These are phyloP conservation scores for Quercus bicolor DNA, from an alignment of 306 rosid genomes.

Conservation along the genomic window DNA sequence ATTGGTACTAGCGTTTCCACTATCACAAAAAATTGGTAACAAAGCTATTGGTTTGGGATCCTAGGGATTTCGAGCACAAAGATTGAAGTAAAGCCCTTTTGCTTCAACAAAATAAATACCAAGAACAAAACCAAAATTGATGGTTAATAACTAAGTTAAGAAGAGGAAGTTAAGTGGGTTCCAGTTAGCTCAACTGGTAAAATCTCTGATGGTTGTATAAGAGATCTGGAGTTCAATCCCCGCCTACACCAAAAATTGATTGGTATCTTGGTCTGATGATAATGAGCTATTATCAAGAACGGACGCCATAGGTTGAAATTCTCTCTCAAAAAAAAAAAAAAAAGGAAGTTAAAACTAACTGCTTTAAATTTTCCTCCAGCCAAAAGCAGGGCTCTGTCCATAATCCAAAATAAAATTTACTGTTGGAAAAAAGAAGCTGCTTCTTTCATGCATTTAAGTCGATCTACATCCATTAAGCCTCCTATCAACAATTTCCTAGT, in stretches of 20 bases:
- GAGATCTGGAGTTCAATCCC: too few relatives aligned
- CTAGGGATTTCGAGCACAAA: too few relatives aligned
- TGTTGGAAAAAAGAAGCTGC: not conserved
- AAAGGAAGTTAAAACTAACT: not conserved
- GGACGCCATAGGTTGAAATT: too few relatives aligned
- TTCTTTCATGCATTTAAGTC: not conserved
- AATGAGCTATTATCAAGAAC: too few relatives aligned
- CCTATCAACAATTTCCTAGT: not conserved
- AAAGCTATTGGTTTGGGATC: too few relatives aligned
- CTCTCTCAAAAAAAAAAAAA: too few relatives aligned
- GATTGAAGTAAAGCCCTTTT: too few relatives aligned
- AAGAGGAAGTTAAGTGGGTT: not conserved
- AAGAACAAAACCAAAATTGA: not conserved
- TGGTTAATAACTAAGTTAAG: not conserved
- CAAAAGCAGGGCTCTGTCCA: not conserved
- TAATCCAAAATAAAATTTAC: not conserved
- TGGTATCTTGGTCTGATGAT: too few relatives aligned
- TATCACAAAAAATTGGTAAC: not conserved
- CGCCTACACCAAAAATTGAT: too few relatives aligned
- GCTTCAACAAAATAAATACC: not conserved
- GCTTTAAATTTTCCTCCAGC: not conserved
- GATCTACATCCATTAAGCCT: not conserved
- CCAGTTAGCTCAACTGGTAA: too few relatives aligned
- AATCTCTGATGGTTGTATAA: too few relatives aligned
- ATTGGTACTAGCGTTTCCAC: too few relatives aligned